Conservation (phyloP, 2,329 filamentous ascomycete species). For the Botrytis elliptica region DNA sequence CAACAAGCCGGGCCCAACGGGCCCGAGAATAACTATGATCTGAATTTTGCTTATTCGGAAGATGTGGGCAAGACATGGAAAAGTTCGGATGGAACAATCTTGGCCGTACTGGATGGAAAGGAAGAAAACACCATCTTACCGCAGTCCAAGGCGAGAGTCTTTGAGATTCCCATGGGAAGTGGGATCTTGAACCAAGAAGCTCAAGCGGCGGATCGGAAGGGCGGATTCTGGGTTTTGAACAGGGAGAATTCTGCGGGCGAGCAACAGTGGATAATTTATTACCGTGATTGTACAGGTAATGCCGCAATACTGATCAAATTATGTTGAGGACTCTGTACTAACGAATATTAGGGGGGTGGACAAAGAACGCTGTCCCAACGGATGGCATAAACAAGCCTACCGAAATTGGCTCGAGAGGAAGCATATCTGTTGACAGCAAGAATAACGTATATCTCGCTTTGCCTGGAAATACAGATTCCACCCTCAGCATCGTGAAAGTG, state of each 20-base stretch:
- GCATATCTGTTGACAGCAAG: slow-evolving; percentile 29
- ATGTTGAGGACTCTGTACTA: neutral
- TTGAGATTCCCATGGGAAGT: slow-evolving; percentile 33
- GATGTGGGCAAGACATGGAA: slow-evolving; percentile 31
- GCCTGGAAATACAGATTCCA: slow-evolving; percentile 32
- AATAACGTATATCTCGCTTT: slow-evolving; percentile 28
- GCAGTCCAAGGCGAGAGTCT: slow-evolving; percentile 26
- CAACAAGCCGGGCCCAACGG: slow-evolving; percentile 36
- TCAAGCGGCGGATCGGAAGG: slow-evolving; percentile 30
- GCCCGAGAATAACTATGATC: slow-evolving; percentile 34
- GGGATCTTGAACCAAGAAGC: slow-evolving; percentile 34
- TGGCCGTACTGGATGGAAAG: slow-evolving; percentile 24
- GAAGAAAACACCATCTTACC: slow-evolving; percentile 26
- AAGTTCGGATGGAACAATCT: slow-evolving; percentile 24
- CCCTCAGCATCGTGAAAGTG: slow-evolving; percentile 28
- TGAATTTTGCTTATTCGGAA: slow-evolving; percentile 33
- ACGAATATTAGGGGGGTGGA: slow-evolving; percentile 29
- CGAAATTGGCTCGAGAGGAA: slow-evolving; percentile 30
- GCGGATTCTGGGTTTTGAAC: slow-evolving; percentile 32
- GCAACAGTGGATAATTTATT: slow-evolving; percentile 32
- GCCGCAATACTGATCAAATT: neutral
- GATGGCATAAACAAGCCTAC: slow-evolving; percentile 25
- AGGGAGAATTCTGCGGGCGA: slow-evolving; percentile 26
- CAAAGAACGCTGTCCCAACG: slow-evolving; percentile 21
- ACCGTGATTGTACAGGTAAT: slow-evolving; percentile 27